These are phyloP conservation scores for Suillus subalutaceus DNA, from an alignment of 768 basidiomycete species.

Conservation along the genomic window DNA sequence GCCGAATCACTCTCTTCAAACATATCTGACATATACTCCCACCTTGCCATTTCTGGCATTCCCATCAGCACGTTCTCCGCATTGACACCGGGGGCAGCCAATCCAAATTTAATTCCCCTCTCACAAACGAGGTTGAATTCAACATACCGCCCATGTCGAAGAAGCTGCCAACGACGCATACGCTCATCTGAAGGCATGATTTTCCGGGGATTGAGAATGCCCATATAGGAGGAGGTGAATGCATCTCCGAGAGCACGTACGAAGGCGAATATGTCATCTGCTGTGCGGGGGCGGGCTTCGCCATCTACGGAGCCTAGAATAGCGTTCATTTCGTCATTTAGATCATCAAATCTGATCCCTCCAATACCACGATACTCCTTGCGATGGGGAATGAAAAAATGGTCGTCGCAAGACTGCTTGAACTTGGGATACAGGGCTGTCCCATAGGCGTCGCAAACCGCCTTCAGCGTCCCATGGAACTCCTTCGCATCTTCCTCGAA, in stretches of 20 bases:
- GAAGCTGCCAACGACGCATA: conserved; percentile 52
- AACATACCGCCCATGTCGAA: conserved; percentile 54
- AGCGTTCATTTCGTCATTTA: conserved; percentile 33
- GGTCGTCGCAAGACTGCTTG: conserved; percentile 57
- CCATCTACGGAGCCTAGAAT: conserved; percentile 23
- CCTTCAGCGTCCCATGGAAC: conserved; percentile 49
- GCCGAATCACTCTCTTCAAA: conserved; percentile 48
- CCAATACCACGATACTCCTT: conserved; percentile 55
- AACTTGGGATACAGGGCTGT: conserved; percentile 44
- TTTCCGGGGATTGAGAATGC: conserved; percentile 43
- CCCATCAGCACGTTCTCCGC: conserved; percentile 70
- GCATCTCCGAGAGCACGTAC: conserved; percentile 44
- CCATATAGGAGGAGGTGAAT: conserved; percentile 51
- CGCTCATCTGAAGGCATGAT: conserved; percentile 37
- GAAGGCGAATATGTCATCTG: conserved; percentile 47
- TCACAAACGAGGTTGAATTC: conserved; percentile 72
- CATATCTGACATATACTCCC: conserved; percentile 68
- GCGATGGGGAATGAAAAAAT: conserved; percentile 56
- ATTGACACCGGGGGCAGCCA: conserved; percentile 59
- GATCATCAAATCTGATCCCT: conserved; percentile 59
- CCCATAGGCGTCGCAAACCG: conserved; percentile 46
- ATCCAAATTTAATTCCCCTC: conserved; percentile 68
- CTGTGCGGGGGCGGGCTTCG: conserved; percentile 21
- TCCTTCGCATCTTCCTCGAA: conserved; percentile 47
- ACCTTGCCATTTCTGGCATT: conserved; percentile 65